A percentile compares a stretch with the other conserved stretches of the same genome.
phyloP scores from a whole-genome alignment of 2,329 filamentous ascomycete genomes.

The Ascochyta pisi region DNA sequence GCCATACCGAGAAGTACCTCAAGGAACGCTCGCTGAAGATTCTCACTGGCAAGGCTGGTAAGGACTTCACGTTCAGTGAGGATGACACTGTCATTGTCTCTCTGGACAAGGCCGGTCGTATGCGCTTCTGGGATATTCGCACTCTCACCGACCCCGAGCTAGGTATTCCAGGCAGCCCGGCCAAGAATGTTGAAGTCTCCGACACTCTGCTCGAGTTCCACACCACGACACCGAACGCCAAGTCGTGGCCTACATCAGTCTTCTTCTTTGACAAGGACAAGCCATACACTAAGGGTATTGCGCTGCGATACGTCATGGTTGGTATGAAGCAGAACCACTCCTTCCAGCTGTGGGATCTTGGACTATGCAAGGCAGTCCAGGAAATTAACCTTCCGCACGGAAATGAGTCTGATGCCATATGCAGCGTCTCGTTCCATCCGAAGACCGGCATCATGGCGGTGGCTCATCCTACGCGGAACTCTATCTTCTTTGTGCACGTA shows the following conservation, averaged over 20 bases:
- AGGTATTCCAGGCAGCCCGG: constrained; percentile 51
- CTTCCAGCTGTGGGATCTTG: constrained; percentile 97
- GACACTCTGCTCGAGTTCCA: constrained; percentile 85
- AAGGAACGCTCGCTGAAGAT: constrained; percentile 90
- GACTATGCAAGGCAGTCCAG: constrained; percentile 91
- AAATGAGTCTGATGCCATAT: constrained; percentile 97
- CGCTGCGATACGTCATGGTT: constrained; percentile 92
- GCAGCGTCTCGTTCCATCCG: constrained; percentile 94
- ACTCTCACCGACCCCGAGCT: constrained; percentile 67
- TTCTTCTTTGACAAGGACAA: constrained; percentile 95
- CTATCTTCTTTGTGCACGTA: constrained; percentile 94
- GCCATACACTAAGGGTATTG: constrained; percentile 87
- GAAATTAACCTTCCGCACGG: constrained; percentile 96
- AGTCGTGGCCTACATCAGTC: constrained; percentile 96
- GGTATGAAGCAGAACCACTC: constrained; percentile 99
- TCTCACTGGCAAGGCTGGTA: constrained; percentile 95
- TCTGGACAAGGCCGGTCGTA: constrained; percentile 92
- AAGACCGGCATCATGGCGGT: constrained; percentile 91
- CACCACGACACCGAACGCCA: constrained; percentile 86
- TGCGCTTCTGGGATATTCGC: constrained; percentile 98
- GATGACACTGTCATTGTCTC: constrained; percentile 95
- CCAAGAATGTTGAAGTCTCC: constrained; percentile 74
- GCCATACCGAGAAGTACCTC: constrained; percentile 87
- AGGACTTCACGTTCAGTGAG: constrained; percentile 97
- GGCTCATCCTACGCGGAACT: constrained; percentile 95